These are phyloP conservation scores for Acer negundo DNA, from an alignment of 345 rosid genomes.

Conservation along the genomic window DNA sequence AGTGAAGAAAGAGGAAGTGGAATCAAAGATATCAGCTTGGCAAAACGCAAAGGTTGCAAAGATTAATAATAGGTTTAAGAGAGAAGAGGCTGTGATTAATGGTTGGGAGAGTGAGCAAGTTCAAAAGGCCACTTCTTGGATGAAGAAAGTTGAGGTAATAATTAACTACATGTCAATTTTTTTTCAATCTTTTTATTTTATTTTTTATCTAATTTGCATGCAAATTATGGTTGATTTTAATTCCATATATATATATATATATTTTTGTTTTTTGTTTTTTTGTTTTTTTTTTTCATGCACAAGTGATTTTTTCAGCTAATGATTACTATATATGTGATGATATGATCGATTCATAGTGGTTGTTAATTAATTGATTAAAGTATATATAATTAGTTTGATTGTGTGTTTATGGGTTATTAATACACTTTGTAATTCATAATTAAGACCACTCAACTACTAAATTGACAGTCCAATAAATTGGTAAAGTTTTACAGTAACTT, in stretches of 20 bases:
- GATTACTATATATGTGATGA: background rate
- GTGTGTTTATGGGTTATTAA: background rate
- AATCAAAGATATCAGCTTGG: constrained; percentile 93
- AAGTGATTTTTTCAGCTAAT: too few relatives aligned
- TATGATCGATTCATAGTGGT: background rate
- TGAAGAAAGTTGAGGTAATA: constrained; percentile 91
- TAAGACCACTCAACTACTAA: background rate
- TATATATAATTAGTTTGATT: too few relatives aligned
- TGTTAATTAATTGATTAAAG: background rate
- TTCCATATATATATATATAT: background rate
- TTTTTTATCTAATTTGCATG: background rate
- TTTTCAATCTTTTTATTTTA: too few relatives aligned
- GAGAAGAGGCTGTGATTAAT: constrained; percentile 88
- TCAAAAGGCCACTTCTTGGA: constrained; percentile 75
- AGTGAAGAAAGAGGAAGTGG: constrained; percentile 94
- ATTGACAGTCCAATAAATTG: background rate
- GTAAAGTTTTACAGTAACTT: too few relatives aligned
- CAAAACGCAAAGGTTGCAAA: constrained; percentile 86
- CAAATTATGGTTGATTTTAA: background rate
- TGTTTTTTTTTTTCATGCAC: background rate
- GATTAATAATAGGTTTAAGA: constrained; percentile 86
- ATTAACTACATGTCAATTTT: background rate
- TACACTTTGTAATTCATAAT: background rate
- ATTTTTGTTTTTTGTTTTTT: background rate
- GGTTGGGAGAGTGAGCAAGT: constrained; percentile 93